These are phyloP conservation scores for Fusarium buharicum DNA, from an alignment of 2,329 filamentous ascomycete genomes.

Conservation along the genomic window DNA sequence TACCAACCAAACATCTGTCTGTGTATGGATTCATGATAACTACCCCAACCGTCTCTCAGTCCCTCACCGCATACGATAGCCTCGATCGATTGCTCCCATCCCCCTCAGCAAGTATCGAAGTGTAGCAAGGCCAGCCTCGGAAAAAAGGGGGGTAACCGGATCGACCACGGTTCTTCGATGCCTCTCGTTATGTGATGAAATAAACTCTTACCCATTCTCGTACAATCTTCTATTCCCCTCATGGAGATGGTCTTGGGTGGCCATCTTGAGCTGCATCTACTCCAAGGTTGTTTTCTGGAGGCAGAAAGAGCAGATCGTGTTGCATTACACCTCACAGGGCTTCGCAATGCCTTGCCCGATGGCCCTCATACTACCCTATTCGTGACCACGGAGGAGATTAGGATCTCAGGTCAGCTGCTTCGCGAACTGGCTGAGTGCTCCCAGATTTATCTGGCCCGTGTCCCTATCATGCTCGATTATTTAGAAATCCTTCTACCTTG, in stretches of 20 bases:
- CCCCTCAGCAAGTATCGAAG: slow-evolving; percentile 10
- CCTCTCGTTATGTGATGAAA: slow-evolving; percentile 36
- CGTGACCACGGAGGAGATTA: slow-evolving; percentile 60
- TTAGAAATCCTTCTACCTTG: slow-evolving; percentile 68
- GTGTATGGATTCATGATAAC: slow-evolving; percentile 15
- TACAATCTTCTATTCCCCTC: slow-evolving; percentile 26
- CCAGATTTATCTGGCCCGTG: slow-evolving; percentile 60
- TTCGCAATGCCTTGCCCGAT: slow-evolving; percentile 59
- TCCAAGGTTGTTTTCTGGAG: slow-evolving; percentile 65
- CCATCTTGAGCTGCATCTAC: slow-evolving; percentile 52
- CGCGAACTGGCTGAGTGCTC: slow-evolving; percentile 66
- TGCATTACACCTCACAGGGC: slow-evolving; percentile 58
- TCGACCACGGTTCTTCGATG: slow-evolving; percentile 14
- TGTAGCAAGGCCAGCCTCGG: not conserved
- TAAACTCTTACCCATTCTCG: slow-evolving; percentile 18
- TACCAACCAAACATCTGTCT: slow-evolving; percentile 5
- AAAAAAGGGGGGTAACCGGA: slow-evolving; percentile 1
- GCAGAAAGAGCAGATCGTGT: slow-evolving; percentile 63
- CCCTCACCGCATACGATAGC: slow-evolving; percentile 33
- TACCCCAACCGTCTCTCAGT: slow-evolving; percentile 18
- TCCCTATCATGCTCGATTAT: slow-evolving; percentile 64
- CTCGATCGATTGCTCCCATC: slow-evolving; percentile 28
- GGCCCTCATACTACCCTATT: slow-evolving; percentile 59
- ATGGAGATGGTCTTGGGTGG: slow-evolving; percentile 48
- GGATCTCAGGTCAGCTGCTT: slow-evolving; percentile 57